Percentiles rank a stretch among this genome's conserved stretches.
phyloP scores from a whole-genome alignment of 208 protist species.

The Leishmania lainsoni region DNA sequence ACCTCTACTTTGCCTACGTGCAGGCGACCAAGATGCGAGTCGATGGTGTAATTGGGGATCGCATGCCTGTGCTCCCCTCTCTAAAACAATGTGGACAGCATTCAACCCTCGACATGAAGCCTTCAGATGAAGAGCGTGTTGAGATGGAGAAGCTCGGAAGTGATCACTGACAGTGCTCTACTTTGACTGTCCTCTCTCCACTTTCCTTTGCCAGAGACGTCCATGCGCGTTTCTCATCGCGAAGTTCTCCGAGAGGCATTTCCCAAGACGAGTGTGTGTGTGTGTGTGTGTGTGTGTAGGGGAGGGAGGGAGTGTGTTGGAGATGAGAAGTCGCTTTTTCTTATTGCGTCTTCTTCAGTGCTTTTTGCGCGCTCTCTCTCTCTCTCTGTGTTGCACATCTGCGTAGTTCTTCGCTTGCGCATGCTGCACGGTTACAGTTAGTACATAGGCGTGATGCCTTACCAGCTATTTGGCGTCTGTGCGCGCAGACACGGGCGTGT shows the following conservation, averaged over 20 bases:
- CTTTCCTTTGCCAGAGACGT: background rate
- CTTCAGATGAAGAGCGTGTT: background rate
- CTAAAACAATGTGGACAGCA: background rate
- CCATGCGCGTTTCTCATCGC: background rate
- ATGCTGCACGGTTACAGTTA: background rate
- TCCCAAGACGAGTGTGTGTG: background rate
- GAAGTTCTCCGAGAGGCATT: background rate
- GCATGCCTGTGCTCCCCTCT: conserved; percentile 45
- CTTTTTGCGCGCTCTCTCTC: background rate
- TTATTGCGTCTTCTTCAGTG: background rate
- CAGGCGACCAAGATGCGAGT: conserved; percentile 60
- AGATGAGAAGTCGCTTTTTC: background rate
- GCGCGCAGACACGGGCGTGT: background rate
- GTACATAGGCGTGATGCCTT: background rate
- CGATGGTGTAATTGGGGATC: conserved; percentile 79
- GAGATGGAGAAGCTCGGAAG: background rate
- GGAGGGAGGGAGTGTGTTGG: background rate
- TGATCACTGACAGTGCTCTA: background rate
- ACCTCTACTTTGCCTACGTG: conserved; percentile 53
- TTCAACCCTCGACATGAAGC: background rate
- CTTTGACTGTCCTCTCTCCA: background rate
- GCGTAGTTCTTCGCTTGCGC: background rate
- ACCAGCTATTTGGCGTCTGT: background rate
- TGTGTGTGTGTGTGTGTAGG: background rate
- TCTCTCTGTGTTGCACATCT: background rate